A percentile compares a stretch with the other conserved stretches of the same genome.
phyloP scores from a whole-genome alignment of 331 rosid genomes.

The Quercus phellos region DNA sequence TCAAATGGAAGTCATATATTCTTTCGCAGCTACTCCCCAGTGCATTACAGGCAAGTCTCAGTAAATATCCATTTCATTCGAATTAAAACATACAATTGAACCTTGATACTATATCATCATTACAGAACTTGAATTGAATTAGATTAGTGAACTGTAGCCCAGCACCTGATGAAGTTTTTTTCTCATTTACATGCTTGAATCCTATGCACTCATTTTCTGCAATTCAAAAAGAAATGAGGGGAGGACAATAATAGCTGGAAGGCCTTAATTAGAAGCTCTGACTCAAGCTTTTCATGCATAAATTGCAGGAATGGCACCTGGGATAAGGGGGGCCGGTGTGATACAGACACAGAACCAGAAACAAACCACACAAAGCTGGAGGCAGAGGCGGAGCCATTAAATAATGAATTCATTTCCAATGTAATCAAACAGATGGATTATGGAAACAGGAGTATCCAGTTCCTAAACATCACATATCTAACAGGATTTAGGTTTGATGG shows the following conservation, averaged over 20 bases:
- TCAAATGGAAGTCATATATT: slow-evolving; percentile 49
- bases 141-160: no score
- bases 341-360: slow-evolving; percentile 50
- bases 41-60: slow-evolving; percentile 67
- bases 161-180: neutral
- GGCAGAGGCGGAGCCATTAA: slow-evolving; percentile 53
- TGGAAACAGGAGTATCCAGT: slow-evolving; percentile 49
- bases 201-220: neutral
- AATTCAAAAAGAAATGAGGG: neutral
- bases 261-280: slow-evolving; percentile 7
- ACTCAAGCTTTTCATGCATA: slow-evolving; percentile 14
- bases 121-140: no score
- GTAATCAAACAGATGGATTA: slow-evolving; percentile 55
- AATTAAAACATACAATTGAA: no score
- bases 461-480: slow-evolving; percentile 78
- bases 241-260: neutral
- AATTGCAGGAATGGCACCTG: slow-evolving; percentile 76
- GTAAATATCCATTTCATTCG: neutral
- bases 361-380: slow-evolving; percentile 38
- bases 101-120: no score
- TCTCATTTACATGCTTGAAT: neutral
- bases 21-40: slow-evolving; percentile 76
- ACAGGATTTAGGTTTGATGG: slow-evolving; percentile 78
- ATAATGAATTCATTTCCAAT: slow-evolving; percentile 51
- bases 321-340: slow-evolving; percentile 66